Base-by-base conservation (phyloP, 768 basidiomycete genomes). In the Podaxis pistillaris region DNA sequence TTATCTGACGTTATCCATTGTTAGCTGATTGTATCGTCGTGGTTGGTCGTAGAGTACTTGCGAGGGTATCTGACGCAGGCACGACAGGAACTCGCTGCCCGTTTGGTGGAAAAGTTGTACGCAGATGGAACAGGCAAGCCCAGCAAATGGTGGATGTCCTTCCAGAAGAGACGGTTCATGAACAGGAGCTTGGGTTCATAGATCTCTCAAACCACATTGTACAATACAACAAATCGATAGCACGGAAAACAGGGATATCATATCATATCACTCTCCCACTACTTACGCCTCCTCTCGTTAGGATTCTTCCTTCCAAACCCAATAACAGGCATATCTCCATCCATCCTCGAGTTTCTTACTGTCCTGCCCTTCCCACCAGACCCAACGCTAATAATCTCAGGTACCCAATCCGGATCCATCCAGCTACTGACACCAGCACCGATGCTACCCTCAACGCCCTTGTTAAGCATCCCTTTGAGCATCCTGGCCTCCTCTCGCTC, bases 101-200 rank as follows among this genome's bases (percentile, higher is more conserved):
- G 97, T 33, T 76, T 99, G 55, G 86, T 94, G 13, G 94, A 96
- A 70, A 82, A 87, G 56, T 79, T 99, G 54, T 99, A 99, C 73
- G 93, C 89, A 41, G 94, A 96, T 72, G 95, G 95, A 4, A 90
- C 91, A 3, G 90, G 90, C 62, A 96, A 93, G 73, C 96, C 97
- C 4, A 97, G 91, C 82, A 99, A 99, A 76, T 99, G 97, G 97
- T 99, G 97, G 97, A 96, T 98, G 94, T 91, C 93, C 22, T 99
- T 98, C 87, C 94, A 96, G 76, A 98, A 97, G 85, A 85, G 96
- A 72, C 86, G 93, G 26, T 94, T 94, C 85, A 94, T 94, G 93
- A 93, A 93, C 78, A 88, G 93, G 72, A 93, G 91, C 74, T 74
- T 94, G 73, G 88, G 86, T 63, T 83, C 84, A 71, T 90, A 81